A percentile compares a stretch with the other conserved stretches of the same genome.
Conservation (phyloP, 1,284 basidiomycete species). For the Ceratobasidium sp. region DNA sequence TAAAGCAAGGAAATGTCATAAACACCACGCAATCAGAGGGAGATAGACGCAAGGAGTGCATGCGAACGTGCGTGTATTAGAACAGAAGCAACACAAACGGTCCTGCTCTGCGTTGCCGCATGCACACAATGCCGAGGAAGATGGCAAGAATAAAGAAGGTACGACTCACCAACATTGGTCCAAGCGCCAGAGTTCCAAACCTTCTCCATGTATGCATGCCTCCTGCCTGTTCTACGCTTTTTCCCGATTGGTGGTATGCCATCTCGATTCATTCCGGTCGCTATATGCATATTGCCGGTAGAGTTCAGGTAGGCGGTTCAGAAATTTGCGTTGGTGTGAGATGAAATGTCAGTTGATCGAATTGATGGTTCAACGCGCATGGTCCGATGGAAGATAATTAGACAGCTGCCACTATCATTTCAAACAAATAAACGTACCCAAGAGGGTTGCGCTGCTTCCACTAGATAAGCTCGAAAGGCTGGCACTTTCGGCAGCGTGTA, state of each 20-base stretch:
- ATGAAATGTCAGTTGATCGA: too few relatives aligned
- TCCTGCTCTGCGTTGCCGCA: background rate
- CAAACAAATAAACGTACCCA: constrained; percentile 13
- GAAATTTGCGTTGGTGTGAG: background rate
- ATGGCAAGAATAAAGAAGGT: background rate
- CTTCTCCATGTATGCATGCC: constrained; percentile 84
- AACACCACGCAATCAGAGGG: background rate
- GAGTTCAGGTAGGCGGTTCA: background rate
- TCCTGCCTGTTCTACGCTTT: constrained; percentile 50
- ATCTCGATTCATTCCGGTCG: constrained; percentile 2
- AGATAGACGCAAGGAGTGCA: background rate
- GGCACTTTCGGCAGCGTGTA: constrained; percentile 66
- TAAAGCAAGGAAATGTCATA: constrained; percentile 48
- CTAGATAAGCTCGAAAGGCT: constrained; percentile 15
- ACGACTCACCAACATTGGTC: constrained; percentile 78
- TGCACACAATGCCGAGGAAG: background rate
- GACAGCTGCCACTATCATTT: background rate
- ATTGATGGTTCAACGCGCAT: too few relatives aligned
- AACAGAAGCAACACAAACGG: background rate
- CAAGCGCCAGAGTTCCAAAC: constrained; percentile 77
- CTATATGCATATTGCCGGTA: constrained; percentile 9
- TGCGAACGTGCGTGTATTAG: background rate
- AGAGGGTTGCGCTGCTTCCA: constrained; percentile 30
- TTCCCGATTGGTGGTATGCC: constrained; percentile 18
- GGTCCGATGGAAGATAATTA: background rate